Evolutionary conservation across 139 green algal species (phyloP), one percentile per base, ranked within the genome.

Genomic region (Coelastrella sp.): DNA sequence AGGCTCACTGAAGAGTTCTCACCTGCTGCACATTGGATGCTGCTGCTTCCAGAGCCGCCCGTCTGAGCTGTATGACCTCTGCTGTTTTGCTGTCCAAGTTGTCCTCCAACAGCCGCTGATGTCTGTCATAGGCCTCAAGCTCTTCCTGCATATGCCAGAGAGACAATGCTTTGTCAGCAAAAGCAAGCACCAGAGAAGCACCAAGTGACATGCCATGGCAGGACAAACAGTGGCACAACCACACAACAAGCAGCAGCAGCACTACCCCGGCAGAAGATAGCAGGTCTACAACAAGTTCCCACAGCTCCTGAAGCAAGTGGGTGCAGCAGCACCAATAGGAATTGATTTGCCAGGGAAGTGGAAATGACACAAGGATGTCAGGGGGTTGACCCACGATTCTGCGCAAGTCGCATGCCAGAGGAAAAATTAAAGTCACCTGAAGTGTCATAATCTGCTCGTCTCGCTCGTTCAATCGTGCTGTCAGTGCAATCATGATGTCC

Each of bases 401-500:
- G 35, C 3, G 35, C 35, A 49, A 49, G 35, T 49, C 35, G 1
- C 35, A 49, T 49, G 35, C 35, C 35, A 49, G 35, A 49, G 35
- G 35, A 3, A 3, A 49, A 49, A 49, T 3, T 5, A 49, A 49
- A 49, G 1, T 49, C 35, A 95, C 95, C 93, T 99, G 97, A 90
- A 98, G 91, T 14, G 89, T 91, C 83, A 97, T 93, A 68, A 99
- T 97, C 87, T 97, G 95, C 90, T 98, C 97, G 75, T 99, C 98
- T 6, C 98, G 93, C 92, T 99, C 96, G 73, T 97, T 97, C 58
- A 99, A 94, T 6, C 97, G 94, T 19, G 94, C 94, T 8, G 97
- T 99, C 57, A 99, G 96, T 6, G 95, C 97, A n/a, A 98, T 98
- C 98, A 99, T 99, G 94, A 99, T 99, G 96, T 99, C 97, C 7